Evolutionary conservation across 306 rosid species (phyloP).

Genomic region (Hippophae tibetana): DNA sequence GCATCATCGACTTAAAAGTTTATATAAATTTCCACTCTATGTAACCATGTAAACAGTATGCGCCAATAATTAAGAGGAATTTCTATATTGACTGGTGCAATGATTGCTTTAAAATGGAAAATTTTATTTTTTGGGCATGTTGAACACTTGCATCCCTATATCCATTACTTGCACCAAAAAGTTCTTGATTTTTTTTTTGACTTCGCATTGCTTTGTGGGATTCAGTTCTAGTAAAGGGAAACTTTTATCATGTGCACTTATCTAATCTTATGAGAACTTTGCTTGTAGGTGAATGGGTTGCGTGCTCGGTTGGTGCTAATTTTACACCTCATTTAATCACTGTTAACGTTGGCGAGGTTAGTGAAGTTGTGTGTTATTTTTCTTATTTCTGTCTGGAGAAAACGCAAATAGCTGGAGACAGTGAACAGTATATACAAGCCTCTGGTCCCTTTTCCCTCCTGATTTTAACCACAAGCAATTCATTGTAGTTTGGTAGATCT

Average conservation of each 20-base stretch:
- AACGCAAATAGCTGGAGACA: conserved; percentile 3
- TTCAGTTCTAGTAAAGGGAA: background rate
- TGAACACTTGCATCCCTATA: background rate
- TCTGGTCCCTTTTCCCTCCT: conserved; percentile 8
- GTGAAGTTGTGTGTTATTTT: conserved; percentile 1
- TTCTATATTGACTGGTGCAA: no score
- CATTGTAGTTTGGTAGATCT: background rate
- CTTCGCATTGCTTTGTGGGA: background rate
- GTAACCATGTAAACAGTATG: no score
- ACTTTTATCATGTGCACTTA: conserved; percentile 1
- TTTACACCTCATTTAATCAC: conserved; percentile 88
- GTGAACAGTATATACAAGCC: conserved; percentile 4
- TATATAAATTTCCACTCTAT: no score
- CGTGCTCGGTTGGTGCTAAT: conserved; percentile 84
- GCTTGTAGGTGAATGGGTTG: conserved; percentile 75
- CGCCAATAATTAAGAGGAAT: no score
- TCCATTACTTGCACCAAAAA: background rate
- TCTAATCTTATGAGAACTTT: conserved; percentile 5
- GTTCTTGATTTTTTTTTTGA: background rate
- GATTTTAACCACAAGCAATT: background rate
- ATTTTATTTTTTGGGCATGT: no score
- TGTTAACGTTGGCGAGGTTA: conserved; percentile 89
- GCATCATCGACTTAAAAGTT: no score
- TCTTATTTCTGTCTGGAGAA: conserved; percentile 5
- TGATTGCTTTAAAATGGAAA: no score